Percentiles rank a stretch among this genome's conserved stretches.
Evolutionary conservation across 2,329 filamentous ascomycete species (phyloP).

Genomic region (Penicillium hesseltinei): DNA sequence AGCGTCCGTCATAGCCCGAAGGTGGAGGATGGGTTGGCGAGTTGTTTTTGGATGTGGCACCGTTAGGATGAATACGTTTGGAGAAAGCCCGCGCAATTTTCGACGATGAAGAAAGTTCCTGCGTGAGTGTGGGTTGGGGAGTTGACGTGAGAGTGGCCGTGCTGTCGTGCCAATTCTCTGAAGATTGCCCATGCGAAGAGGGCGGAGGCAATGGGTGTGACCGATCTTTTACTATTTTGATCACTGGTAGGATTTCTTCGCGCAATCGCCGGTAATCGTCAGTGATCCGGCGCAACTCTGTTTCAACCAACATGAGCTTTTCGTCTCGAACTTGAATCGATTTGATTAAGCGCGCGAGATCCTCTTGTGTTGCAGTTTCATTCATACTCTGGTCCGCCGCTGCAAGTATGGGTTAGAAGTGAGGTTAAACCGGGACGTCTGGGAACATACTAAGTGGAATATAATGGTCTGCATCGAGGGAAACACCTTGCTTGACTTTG

Average conservation of each 20-base stretch:
- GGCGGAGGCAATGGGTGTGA: conserved; percentile 76
- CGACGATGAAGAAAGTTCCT: conserved; percentile 50
- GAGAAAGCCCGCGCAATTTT: conserved; percentile 69
- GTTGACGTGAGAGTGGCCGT: conserved; percentile 40
- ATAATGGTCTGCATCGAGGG: conserved; percentile 89
- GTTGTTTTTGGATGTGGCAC: conserved; percentile 69
- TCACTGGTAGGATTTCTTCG: conserved; percentile 86
- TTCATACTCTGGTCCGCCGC: conserved; percentile 89
- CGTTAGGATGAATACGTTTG: conserved; percentile 68
- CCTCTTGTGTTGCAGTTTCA: conserved; percentile 83
- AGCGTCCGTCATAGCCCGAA: conserved; percentile 65
- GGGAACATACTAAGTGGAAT: conserved; percentile 74
- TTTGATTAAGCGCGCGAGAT: conserved; percentile 86
- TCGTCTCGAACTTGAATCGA: conserved; percentile 88
- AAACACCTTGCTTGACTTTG: conserved; percentile 89
- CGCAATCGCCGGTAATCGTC: conserved; percentile 86
- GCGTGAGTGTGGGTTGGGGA: conserved; percentile 29
- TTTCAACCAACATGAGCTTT: conserved; percentile 78
- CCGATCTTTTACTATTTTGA: conserved; percentile 87
- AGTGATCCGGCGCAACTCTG: conserved; percentile 76
- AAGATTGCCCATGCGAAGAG: conserved; percentile 27
- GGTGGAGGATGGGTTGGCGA: conserved; percentile 70
- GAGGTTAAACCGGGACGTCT: conserved; percentile 8
- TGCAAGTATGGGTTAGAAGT: conserved; percentile 40
- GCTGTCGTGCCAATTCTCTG: conserved; percentile 31